These are phyloP conservation scores for Sclerotinia trifoliorum DNA, from an alignment of 2,329 filamentous ascomycete genomes.

Conservation along the genomic window DNA sequence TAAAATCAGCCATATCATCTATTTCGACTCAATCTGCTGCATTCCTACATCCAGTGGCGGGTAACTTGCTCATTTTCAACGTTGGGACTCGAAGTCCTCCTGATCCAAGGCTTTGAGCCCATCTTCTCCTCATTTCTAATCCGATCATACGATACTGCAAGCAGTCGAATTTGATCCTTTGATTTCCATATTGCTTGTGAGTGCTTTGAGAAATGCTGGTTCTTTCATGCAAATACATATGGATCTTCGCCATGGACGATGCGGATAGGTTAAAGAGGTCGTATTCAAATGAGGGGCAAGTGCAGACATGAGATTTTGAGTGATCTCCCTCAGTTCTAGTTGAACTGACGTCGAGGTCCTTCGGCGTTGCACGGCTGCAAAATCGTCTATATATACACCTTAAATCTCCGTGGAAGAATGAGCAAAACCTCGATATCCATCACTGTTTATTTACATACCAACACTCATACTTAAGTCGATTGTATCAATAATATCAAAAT, in stretches of 20 bases:
- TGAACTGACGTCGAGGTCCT: neutral
- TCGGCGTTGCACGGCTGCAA: neutral
- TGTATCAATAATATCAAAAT: neutral
- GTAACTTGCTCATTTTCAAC: neutral
- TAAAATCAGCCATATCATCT: neutral
- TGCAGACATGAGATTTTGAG: neutral
- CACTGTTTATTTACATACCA: neutral
- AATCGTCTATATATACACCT: constrained; percentile 15
- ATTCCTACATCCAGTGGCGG: neutral
- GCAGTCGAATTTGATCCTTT: neutral
- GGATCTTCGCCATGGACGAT: neutral
- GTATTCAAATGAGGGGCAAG: constrained; percentile 11
- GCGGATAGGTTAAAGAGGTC: neutral
- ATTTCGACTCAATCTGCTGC: neutral
- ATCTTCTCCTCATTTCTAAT: neutral
- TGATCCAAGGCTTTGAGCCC: neutral
- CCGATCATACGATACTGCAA: constrained; percentile 10
- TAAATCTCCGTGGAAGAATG: neutral
- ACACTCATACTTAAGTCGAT: neutral
- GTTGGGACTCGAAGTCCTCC: neutral
- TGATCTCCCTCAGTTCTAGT: neutral
- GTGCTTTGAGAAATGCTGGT: neutral
- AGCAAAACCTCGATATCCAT: neutral
- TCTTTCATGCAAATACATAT: neutral
- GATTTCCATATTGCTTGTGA: neutral